Evolutionary conservation across 768 basidiomycete species (phyloP).

Genomic region (Termitomyces sp.): DNA sequence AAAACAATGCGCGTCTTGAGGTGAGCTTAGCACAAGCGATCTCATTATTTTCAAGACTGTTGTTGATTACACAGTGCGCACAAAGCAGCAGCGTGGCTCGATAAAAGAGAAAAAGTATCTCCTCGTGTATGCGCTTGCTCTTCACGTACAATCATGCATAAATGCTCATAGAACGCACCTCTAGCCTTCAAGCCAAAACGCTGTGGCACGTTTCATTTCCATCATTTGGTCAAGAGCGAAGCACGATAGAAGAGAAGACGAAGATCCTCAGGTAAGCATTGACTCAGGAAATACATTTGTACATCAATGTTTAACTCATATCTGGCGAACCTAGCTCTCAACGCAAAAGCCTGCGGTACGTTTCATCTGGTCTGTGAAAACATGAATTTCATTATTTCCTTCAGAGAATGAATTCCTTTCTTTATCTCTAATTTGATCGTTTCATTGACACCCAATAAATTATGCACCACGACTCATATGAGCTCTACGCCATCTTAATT

Average conservation of each 20-base stretch:
- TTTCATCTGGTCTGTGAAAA: background rate
- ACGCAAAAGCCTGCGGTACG: background rate
- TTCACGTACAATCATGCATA: background rate
- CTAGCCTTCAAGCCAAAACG: background rate
- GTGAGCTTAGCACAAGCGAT: background rate
- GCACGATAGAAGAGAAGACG: background rate
- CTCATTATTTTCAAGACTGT: background rate
- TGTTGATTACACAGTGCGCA: background rate
- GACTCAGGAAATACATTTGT: background rate
- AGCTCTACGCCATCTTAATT: background rate
- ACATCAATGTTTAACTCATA: background rate
- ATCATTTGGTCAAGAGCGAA: too few relatives aligned
- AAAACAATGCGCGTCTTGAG: background rate
- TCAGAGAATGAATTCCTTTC: constrained; percentile 3
- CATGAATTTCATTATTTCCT: too few relatives aligned
- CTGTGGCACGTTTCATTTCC: too few relatives aligned
- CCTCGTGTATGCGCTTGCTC: background rate
- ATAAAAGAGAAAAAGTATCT: background rate
- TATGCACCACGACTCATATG: background rate
- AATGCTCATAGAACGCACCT: background rate
- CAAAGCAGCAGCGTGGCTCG: background rate
- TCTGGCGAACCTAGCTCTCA: background rate
- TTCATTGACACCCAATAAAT: too few relatives aligned
- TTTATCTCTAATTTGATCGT: background rate
- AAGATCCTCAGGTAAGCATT: background rate